Percentiles rank a stretch among this genome's conserved stretches.
These are phyloP conservation scores for Symbiodinium pilosum DNA, from an alignment of 73 alveolate species.

Conservation along the genomic window DNA sequence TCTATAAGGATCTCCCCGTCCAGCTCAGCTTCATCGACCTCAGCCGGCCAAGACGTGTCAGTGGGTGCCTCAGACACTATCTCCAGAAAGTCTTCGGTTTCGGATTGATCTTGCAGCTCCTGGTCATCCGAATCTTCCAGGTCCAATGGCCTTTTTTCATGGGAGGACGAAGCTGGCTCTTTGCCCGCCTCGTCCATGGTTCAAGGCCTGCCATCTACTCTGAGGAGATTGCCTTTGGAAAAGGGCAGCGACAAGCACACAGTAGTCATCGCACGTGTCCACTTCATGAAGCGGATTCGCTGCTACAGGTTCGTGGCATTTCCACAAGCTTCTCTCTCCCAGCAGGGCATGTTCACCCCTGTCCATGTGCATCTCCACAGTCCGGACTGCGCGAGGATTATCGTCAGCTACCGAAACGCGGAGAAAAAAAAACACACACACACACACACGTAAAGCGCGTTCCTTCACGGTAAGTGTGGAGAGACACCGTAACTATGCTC, in stretches of 20 bases:
- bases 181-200: background rate
- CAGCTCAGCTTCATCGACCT: conserved; percentile 50
- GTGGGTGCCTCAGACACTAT: background rate
- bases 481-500: too few relatives aligned
- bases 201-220: background rate
- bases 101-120: background rate
- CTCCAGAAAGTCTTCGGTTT: background rate
- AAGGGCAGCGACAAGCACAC: background rate
- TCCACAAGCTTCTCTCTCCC: too few relatives aligned
- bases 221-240: background rate
- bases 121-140: background rate
- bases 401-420: too few relatives aligned
- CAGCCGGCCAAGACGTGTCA: background rate
- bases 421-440: too few relatives aligned
- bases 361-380: too few relatives aligned
- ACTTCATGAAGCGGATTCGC: too few relatives aligned
- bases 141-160: background rate
- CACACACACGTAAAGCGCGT: too few relatives aligned
- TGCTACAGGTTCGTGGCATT: too few relatives aligned
- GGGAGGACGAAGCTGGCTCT: background rate
- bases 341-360: too few relatives aligned
- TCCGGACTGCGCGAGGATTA: too few relatives aligned
- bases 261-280: too few relatives aligned
- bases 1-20: conserved; percentile 84
- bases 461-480: too few relatives aligned